Base-by-base conservation (phyloP, 2,329 filamentous ascomycete species). In the Diaporthe ampelina region DNA sequence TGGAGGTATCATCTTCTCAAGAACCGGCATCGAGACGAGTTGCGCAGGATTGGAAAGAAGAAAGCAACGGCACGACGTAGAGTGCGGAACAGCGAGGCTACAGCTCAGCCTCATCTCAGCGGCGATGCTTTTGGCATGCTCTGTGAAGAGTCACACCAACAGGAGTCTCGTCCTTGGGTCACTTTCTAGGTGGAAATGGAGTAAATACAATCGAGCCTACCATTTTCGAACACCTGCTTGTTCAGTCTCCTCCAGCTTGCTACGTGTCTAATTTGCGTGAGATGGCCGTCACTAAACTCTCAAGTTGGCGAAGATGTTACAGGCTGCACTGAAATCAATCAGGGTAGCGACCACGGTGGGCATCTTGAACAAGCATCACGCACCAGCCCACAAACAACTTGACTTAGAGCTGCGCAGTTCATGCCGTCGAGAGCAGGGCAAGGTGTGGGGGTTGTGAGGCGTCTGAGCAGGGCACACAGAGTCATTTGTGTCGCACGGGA, bases 401-500 rank as follows among this genome's bases (percentile, higher is more conserved):
- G 43, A 40, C 37, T 45, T 45, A 17, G 35, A 52, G 37, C 19
- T 63, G 24, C 37, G n/a, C 40, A 43, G 19, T 24, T 29, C 61
- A 37, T 15, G 19, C 24, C 45, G 40, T 32, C 61, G 32, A 67
- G 21, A 37, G n/a, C 15, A 37, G n/a, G 45, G n/a, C 37, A 40
- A 40, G 37, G 37, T 15, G 26, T 21, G 17, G 19, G 10, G n/a
- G 9, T 13, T 21, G 11, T 9, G 21, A 21, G 29, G 50, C 37
- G 37, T 29, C 52, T 29, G 37, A 26, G 56, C n/a, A 7, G 10
- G 61, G 67, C 48, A 40, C 54, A 76, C 45, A 50, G 54, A 24
- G 26, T 54, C 54, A 74, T 52, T 26, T 4, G n/a, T 70, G 74
- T 76, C 26, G 40, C 45, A 76, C 74, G 52, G 50, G 45, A 72